Conservation (phyloP, 495 filamentous ascomycete genomes). For the Cenococcum geophilum region DNA sequence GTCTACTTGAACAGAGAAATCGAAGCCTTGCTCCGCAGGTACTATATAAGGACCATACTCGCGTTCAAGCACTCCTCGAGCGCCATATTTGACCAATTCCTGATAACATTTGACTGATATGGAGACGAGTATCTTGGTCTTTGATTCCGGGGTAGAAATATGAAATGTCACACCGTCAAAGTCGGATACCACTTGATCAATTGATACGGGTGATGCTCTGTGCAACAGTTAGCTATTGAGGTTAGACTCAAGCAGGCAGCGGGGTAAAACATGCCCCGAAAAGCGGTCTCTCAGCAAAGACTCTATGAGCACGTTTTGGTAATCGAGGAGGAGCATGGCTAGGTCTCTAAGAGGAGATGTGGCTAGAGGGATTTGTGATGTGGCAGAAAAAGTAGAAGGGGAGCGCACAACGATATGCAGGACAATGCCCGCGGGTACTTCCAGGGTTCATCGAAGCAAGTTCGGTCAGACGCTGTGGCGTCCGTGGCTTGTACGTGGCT, state of each 20-base stretch:
- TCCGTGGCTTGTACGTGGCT: too few species aligned
- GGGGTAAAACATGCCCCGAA: slow-evolving; percentile 57
- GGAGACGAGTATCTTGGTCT: slow-evolving; percentile 87
- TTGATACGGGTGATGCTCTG: slow-evolving; percentile 75
- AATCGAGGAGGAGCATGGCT: slow-evolving; percentile 94
- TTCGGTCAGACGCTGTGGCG: too few species aligned
- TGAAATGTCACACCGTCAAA: slow-evolving; percentile 98
- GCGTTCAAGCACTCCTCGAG: slow-evolving; percentile 78
- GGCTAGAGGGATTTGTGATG: not conserved
- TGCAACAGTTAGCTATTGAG: slow-evolving; percentile 13
- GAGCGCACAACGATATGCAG: too few species aligned
- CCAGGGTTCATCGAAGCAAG: too few species aligned
- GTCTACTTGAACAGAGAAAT: slow-evolving; percentile 88
- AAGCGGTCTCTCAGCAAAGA: slow-evolving; percentile 92
- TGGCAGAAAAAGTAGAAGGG: too few species aligned
- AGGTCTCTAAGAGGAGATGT: not conserved
- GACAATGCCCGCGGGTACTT: too few species aligned
- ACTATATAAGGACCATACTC: slow-evolving; percentile 94
- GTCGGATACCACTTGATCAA: slow-evolving; percentile 96
- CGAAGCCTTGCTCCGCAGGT: slow-evolving; percentile 78
- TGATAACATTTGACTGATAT: slow-evolving; percentile 89
- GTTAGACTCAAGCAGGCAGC: slow-evolving; percentile 17
- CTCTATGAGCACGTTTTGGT: slow-evolving; percentile 97
- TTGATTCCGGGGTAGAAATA: slow-evolving; percentile 88
- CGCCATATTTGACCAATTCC: slow-evolving; percentile 88